Conservation (phyloP, 2,329 filamentous ascomycete species). For the Nannizziopsis barbatae region DNA sequence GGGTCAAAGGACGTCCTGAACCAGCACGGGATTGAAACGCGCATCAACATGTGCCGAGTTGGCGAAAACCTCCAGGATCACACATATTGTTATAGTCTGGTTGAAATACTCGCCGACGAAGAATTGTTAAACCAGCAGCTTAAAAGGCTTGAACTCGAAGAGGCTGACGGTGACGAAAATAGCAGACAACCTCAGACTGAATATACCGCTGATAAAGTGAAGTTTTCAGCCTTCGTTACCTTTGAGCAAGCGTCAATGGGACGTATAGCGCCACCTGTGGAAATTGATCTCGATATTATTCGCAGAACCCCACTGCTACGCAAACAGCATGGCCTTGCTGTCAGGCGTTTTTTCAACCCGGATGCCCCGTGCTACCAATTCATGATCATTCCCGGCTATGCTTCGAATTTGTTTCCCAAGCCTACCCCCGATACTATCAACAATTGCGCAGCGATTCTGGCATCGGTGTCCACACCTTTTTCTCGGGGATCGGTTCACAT, state of each 20-base stretch:
- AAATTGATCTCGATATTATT: neutral
- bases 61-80: slow-evolving; percentile 45
- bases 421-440: neutral
- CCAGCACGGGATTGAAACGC: slow-evolving; percentile 33
- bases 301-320: neutral
- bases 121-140: neutral
- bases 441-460: neutral
- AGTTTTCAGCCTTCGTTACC: neutral
- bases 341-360: slow-evolving; percentile 1
- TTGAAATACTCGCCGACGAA: neutral
- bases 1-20: slow-evolving; percentile 39
- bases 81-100: slow-evolving; percentile 13
- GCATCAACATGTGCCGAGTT: slow-evolving; percentile 36
- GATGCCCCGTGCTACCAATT: slow-evolving; percentile 4
- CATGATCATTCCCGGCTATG: neutral
- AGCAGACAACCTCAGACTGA: neutral
- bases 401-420: neutral
- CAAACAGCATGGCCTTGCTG: slow-evolving; percentile 7
- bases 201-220: neutral
- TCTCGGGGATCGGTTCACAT: slow-evolving; percentile 6
- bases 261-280: neutral
- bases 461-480: slow-evolving; percentile 1
- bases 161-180: neutral
- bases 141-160: neutral
- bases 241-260: slow-evolving; percentile 5